Percentiles rank a stretch among this genome's conserved stretches.
Conservation (phyloP, 1,284 basidiomycete species). For the Fomitopsis schrenkii region DNA sequence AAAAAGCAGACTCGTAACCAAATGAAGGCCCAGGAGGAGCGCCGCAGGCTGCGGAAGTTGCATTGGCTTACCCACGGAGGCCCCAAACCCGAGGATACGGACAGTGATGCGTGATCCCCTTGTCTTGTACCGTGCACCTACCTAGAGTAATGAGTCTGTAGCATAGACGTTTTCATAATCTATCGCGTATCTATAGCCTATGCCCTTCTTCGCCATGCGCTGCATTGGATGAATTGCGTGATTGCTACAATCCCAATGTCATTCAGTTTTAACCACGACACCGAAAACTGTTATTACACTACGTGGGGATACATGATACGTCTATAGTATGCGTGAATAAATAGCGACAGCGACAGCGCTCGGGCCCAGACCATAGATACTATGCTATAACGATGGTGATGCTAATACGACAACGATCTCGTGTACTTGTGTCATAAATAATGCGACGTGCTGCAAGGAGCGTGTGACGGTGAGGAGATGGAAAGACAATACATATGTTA, state of each 20-base stretch:
- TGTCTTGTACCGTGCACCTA: background rate
- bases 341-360: background rate
- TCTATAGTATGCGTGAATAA: background rate
- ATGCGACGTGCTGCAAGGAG: background rate
- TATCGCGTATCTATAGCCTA: background rate
- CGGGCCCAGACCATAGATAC: background rate
- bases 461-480: background rate
- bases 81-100: conserved; percentile 76
- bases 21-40: conserved; percentile 83
- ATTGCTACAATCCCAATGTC: background rate
- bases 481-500: background rate
- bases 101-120: conserved; percentile 30
- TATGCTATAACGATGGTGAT: background rate
- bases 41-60: conserved; percentile 74
- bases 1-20: conserved; percentile 93
- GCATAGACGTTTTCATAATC: background rate
- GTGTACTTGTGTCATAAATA: background rate
- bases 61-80: conserved; percentile 84
- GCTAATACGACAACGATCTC: background rate
- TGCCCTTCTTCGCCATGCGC: background rate
- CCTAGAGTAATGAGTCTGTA: background rate
- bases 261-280: background rate
- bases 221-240: background rate
- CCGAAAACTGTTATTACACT: background rate
- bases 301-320: background rate